These are phyloP conservation scores for Fusarium musae DNA, from an alignment of 2,329 filamentous ascomycete genomes.

Conservation along the genomic window DNA sequence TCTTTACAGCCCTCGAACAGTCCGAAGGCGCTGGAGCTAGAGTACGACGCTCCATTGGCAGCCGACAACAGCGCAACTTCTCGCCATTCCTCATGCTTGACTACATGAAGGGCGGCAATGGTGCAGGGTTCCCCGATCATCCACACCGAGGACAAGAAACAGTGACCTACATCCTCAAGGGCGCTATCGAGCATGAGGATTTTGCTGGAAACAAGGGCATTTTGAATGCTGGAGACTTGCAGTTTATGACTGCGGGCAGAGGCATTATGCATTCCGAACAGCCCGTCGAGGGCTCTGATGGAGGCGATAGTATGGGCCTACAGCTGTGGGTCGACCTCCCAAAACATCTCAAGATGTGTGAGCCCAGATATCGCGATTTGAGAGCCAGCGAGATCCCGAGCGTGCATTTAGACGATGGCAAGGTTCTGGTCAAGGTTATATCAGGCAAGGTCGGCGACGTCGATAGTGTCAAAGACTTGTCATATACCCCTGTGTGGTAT, in stretches of 20 bases:
- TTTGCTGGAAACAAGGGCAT: neutral
- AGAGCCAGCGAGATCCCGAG: neutral
- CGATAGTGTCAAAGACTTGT: neutral
- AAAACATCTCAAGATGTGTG: neutral
- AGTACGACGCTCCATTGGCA: neutral
- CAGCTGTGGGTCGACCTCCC: neutral
- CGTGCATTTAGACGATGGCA: neutral
- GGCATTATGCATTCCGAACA: neutral
- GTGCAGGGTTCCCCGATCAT: neutral
- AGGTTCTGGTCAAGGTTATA: neutral
- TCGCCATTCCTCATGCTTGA: neutral
- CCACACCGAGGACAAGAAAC: neutral
- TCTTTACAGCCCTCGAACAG: neutral
- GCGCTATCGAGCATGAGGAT: neutral
- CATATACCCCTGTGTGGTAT: neutral
- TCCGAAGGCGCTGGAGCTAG: neutral
- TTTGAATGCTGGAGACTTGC: neutral
- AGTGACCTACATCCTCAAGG: neutral
- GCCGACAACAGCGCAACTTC: neutral
- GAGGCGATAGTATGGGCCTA: neutral
- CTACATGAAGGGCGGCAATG: neutral
- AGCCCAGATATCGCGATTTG: neutral
- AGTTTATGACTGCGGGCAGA: neutral
- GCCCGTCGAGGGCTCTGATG: neutral
- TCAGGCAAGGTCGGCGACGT: neutral